These are phyloP conservation scores for Fomitopsis schrenkii DNA, from an alignment of 1,284 basidiomycete species.

Conservation along the genomic window DNA sequence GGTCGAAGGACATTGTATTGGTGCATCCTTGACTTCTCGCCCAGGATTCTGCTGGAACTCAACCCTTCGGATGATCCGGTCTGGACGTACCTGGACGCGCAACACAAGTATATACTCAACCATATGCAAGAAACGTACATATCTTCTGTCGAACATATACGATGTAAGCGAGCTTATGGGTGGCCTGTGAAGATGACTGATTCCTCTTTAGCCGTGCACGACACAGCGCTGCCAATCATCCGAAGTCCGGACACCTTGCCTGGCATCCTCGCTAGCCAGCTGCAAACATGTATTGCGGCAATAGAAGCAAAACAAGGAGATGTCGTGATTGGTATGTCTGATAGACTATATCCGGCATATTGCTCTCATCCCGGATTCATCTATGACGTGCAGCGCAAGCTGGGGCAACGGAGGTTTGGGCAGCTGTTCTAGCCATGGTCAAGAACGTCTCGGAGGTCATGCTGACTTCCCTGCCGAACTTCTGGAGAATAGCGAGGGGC, in stretches of 20 bases:
- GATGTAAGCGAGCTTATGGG: conserved; percentile 39
- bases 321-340: conserved; percentile 52
- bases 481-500: conserved; percentile 89
- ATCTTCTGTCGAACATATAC: conserved; percentile 47
- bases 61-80: conserved; percentile 83
- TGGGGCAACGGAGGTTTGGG: conserved; percentile 77
- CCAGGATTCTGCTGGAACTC: conserved; percentile 81
- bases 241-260: conserved; percentile 37
- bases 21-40: background rate
- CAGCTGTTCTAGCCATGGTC: conserved; percentile 68
- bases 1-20: conserved; percentile 22
- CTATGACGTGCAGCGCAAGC: conserved; percentile 25
- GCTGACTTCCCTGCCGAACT: conserved; percentile 77
- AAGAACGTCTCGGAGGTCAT: conserved; percentile 71
- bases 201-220: conserved; percentile 35
- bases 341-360: background rate
- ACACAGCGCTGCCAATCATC: conserved; percentile 34
- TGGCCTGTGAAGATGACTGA: background rate
- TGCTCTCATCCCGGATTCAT: background rate
- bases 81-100: conserved; percentile 93
- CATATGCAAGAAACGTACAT: conserved; percentile 73
- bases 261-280: conserved; percentile 44
- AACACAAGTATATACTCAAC: conserved; percentile 83
- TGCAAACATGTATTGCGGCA: conserved; percentile 53
- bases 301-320: conserved; percentile 67